Conservation (phyloP, 352 stramenopile genomes). For the Phytophthora pseudosyringae region DNA sequence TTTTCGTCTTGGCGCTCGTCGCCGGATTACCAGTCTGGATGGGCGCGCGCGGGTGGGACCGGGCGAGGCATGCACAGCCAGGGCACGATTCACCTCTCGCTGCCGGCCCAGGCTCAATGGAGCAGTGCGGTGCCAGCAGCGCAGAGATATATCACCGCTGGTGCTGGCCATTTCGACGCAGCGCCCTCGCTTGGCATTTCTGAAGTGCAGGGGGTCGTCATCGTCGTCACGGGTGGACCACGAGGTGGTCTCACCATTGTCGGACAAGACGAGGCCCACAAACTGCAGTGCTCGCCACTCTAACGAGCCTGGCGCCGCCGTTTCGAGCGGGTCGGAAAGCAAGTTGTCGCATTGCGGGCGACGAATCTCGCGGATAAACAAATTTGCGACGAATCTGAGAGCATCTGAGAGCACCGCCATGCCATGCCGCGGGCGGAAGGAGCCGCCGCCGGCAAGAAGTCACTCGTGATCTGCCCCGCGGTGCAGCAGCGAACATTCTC, state of each 20-base stretch:
- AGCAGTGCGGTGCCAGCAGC: conserved; percentile 16
- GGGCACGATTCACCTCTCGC: conserved; percentile 5
- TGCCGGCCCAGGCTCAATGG: neutral
- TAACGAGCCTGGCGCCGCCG: neutral
- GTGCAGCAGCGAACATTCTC: conserved; percentile 26
- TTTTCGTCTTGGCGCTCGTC: conserved; percentile 7
- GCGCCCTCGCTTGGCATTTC: neutral
- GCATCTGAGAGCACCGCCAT: too few species aligned
- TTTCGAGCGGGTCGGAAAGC: conserved; percentile 16
- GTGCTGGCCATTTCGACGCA: neutral
- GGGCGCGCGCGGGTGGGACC: conserved; percentile 21
- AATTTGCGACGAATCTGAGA: conserved; percentile 23
- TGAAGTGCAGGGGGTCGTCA: neutral
- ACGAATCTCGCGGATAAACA: conserved; percentile 30
- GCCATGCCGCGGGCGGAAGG: neutral
- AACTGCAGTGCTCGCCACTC: neutral
- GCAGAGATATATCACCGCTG: neutral
- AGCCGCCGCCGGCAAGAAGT: conserved; percentile 11
- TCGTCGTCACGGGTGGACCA: conserved; percentile 5
- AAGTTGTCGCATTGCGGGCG: conserved; percentile 22
- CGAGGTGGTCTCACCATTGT: conserved; percentile 8
- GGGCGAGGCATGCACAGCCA: conserved; percentile 18
- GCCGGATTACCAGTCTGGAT: conserved; percentile 23
- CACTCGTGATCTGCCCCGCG: conserved; percentile 6
- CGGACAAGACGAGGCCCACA: neutral